Base-by-base conservation (phyloP, 495 filamentous ascomycete genomes). In the Hyaloscypha variabilis region DNA sequence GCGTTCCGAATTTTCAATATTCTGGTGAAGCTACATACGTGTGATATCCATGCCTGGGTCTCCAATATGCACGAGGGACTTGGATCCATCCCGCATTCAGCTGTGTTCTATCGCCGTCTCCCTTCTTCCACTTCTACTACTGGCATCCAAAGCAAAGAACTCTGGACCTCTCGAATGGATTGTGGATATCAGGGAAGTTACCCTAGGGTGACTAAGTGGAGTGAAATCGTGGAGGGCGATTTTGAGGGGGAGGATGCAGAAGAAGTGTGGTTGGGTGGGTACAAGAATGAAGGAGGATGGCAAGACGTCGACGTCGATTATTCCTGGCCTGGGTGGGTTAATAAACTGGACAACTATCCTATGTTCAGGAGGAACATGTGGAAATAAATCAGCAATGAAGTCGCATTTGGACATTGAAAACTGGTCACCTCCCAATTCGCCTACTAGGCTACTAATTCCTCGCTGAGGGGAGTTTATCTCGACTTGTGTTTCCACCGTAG, bases 161-260 rank as follows among this genome's bases (percentile, higher is more conserved):
- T 69, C 11, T 69, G 67, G 67, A 65, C 52, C 36, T 62, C 57
- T 11, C 50, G 62, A 28, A 29, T 60, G 30, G 66, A 68, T 51
- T 30, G 24, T 21, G 34, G 61, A 1, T 68, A 68, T 26, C 61
- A 61, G 52, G 66, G 53, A 25, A 17, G 36, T 21, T 14, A 59
- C 19, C 49, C 25, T 6, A 36, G 5, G 6, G 36, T 68, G 17
- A 2, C n/a, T 2, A 34, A 57, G 19, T n/a, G 21, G 1, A 3
- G 29, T 26, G 26, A 57, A 13, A 10, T 19, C n/a, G 14, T 65
- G 39, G 62, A 62, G 39, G 61, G 62, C 25, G 3, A 51, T 23
- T 62, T 71, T 60, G 31, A 63, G 65, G 49, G 70, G 62, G 4
- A 52, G 24, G 34, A 78, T 64, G 56, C 74, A 60, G 39, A 46